phyloP scores from a whole-genome alignment of 441 rosid species.

The Arabidopsis lyrata region DNA sequence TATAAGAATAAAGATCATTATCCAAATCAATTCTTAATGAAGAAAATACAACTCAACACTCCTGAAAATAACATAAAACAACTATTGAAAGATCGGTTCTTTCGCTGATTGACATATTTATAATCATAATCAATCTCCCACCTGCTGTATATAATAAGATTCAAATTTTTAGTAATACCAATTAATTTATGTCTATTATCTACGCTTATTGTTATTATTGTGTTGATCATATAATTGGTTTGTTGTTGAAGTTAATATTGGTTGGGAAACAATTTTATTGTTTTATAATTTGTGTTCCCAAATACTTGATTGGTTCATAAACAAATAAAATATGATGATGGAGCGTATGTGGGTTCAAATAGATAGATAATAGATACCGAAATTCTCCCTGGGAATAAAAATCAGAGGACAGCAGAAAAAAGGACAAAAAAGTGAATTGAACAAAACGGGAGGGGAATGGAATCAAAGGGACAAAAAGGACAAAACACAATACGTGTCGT shows the following conservation, averaged over 20 bases:
- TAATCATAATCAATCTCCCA: slow-evolving; percentile 30
- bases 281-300: not conserved
- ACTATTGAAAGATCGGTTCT: slow-evolving; percentile 42
- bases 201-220: not conserved
- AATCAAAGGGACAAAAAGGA: slow-evolving; percentile 32
- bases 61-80: slow-evolving; percentile 40
- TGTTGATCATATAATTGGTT: slow-evolving; percentile 2
- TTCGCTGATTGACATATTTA: slow-evolving; percentile 33
- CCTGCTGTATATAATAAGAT: slow-evolving; percentile 23
- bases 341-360: slow-evolving; percentile 30
- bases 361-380: not conserved
- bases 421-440: not conserved
- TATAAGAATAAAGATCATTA: slow-evolving; percentile 26
- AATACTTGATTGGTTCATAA: slow-evolving; percentile 18
- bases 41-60: slow-evolving; percentile 39
- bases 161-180: not conserved
- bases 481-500: slow-evolving; percentile 19
- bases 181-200: not conserved
- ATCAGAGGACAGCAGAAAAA: not conserved
- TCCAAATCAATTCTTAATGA: slow-evolving; percentile 27
- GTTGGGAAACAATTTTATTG: not conserved
- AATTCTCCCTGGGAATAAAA: not conserved
- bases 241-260: not conserved
- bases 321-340: slow-evolving; percentile 15
- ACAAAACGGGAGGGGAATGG: not conserved